phyloP scores from a whole-genome alignment of 345 rosid genomes.

The Reutealis trisperma region DNA sequence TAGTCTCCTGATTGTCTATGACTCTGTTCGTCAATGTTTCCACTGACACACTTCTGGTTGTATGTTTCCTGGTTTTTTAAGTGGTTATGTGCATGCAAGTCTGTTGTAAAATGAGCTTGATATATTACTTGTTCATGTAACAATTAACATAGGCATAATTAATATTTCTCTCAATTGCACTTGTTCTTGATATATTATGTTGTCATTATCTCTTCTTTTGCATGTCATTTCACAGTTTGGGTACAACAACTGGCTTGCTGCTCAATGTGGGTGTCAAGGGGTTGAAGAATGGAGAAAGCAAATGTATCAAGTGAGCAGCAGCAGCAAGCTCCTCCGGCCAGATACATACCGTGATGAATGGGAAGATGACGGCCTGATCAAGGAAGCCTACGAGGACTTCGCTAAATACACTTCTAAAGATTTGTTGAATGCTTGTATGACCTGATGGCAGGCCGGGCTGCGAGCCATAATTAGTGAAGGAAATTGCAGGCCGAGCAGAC shows the following conservation, averaged over 20 bases:
- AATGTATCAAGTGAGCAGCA: neutral
- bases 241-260: slow-evolving; percentile 29
- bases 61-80: too few relatives aligned
- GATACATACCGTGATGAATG: slow-evolving; percentile 23
- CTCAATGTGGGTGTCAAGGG: slow-evolving; percentile 15
- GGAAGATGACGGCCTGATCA: slow-evolving; percentile 12
- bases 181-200: neutral
- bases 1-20: too few relatives aligned
- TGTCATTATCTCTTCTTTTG: neutral
- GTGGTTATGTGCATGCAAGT: too few relatives aligned
- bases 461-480: too few relatives aligned
- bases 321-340: neutral
- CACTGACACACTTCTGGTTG: too few relatives aligned
- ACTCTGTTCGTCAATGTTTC: too few relatives aligned
- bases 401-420: neutral
- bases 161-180: too few relatives aligned
- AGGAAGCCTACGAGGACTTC: slow-evolving; percentile 23
- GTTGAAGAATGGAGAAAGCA: slow-evolving; percentile 21
- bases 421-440: neutral
- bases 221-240: slow-evolving; percentile 23
- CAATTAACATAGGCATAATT: too few relatives aligned
- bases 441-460: too few relatives aligned
- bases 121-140: too few relatives aligned
- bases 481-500: too few relatives aligned
- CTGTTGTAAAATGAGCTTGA: too few relatives aligned